Percentiles rank a stretch among this genome's conserved stretches.
Conservation (phyloP, 495 filamentous ascomycete genomes). For the Aspergillus conjunctus region DNA sequence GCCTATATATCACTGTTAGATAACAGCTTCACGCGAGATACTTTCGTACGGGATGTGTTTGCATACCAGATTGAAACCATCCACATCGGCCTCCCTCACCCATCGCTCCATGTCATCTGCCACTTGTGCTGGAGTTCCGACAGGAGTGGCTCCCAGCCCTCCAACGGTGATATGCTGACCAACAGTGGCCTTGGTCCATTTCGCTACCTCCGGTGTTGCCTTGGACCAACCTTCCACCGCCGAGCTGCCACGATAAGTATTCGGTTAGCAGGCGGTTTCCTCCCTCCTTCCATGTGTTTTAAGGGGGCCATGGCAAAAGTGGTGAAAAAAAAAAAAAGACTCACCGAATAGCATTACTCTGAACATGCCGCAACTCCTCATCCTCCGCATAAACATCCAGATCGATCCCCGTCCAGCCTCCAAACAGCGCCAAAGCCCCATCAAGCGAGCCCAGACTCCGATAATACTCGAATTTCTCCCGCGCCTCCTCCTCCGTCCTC, state of each 20-base stretch:
- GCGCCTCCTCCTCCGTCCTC: constrained; percentile 56
- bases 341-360: constrained; percentile 64
- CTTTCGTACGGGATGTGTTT: too few species aligned
- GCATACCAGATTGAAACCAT: constrained; percentile 62
- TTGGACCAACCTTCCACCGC: constrained; percentile 53
- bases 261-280: background rate
- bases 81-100: constrained; percentile 62
- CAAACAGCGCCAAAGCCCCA: constrained; percentile 59
- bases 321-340: constrained; percentile 10
- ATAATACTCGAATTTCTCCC: constrained; percentile 53
- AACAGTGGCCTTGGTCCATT: constrained; percentile 66
- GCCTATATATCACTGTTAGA: constrained; percentile 35
- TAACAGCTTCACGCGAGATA: too few species aligned
- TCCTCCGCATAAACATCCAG: constrained; percentile 54
- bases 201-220: constrained; percentile 45
- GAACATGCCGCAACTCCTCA: constrained; percentile 58
- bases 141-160: constrained; percentile 54
- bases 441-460: constrained; percentile 53
- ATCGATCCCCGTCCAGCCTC: constrained; percentile 62
- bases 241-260: constrained; percentile 34
- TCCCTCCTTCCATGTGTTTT: background rate
- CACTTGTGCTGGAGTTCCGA: constrained; percentile 59
- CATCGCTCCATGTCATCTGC: constrained; percentile 64
- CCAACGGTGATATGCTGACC: constrained; percentile 65
- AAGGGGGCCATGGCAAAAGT: too few species aligned